Evolutionary conservation across 2,329 filamentous ascomycete genomes (phyloP).

Genomic region (Pyricularia pennisetigena): DNA sequence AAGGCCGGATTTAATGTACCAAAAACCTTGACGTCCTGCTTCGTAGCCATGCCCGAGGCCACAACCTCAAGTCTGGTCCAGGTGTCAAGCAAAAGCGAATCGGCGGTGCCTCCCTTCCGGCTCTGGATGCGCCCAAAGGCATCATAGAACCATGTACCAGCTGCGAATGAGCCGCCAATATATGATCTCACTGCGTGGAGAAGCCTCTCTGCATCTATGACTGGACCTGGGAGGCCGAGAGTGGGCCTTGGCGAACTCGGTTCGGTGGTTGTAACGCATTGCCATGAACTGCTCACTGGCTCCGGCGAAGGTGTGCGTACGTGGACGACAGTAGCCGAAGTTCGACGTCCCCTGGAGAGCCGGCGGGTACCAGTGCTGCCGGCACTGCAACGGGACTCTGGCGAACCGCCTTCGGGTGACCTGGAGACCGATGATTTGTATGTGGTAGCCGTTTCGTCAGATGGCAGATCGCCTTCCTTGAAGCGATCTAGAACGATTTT

Average conservation of each 20-base stretch:
- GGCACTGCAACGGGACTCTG: neutral
- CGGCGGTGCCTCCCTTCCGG: neutral
- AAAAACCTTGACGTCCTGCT: conserved; percentile 21
- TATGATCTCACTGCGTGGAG: conserved; percentile 3
- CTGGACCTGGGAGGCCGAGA: conserved; percentile 1
- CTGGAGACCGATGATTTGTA: neutral
- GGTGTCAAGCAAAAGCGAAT: conserved; percentile 1
- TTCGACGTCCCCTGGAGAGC: neutral
- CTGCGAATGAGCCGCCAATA: conserved; percentile 2
- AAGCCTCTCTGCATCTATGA: neutral
- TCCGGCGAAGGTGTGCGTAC: conserved; percentile 1
- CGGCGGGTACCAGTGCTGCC: neutral
- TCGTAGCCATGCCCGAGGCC: conserved; percentile 6
- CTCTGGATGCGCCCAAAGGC: conserved; percentile 1
- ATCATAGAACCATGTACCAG: conserved; percentile 4
- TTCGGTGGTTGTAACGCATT: neutral
- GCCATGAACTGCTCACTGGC: neutral
- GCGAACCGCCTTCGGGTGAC: neutral
- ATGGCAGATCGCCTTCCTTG: conserved; percentile 7
- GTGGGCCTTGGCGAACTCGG: neutral
- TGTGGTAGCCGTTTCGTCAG: neutral
- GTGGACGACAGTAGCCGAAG: neutral
- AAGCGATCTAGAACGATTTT: conserved; percentile 10
- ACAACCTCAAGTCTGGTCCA: conserved; percentile 5
- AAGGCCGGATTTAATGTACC: conserved; percentile 22